Conservation (phyloP, 805 yeast species). For the Starmerella khaoyaiensis region DNA sequence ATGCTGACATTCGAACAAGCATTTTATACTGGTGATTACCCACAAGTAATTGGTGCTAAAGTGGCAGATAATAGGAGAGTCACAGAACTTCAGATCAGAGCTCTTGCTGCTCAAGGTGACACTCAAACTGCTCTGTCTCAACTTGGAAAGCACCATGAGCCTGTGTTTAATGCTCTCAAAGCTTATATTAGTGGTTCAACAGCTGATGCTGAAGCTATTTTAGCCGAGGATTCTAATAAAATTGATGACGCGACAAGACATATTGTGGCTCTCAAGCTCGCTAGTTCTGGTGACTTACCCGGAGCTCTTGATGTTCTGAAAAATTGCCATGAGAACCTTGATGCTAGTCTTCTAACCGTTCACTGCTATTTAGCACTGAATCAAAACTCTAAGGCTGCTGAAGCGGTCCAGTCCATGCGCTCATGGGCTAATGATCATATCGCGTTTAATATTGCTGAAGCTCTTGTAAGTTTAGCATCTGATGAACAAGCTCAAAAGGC, state of each 20-base stretch:
- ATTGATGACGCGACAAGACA: conserved; percentile 28
- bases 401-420: conserved; percentile 35
- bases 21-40: conserved; percentile 32
- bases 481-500: conserved; percentile 29
- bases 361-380: conserved; percentile 33
- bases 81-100: conserved; percentile 28
- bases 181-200: conserved; percentile 22
- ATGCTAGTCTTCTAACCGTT: conserved; percentile 28
- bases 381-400: conserved; percentile 35
- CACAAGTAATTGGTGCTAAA: conserved; percentile 26
- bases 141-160: conserved; percentile 19
- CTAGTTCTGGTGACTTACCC: conserved; percentile 32
- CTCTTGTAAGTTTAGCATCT: conserved; percentile 46
- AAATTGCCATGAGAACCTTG: conserved; percentile 31
- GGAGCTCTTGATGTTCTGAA: conserved; percentile 33
- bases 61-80: conserved; percentile 23
- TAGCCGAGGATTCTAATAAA: conserved; percentile 13
- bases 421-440: conserved; percentile 56
- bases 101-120: conserved; percentile 29
- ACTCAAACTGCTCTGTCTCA: conserved; percentile 25
- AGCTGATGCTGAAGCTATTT: conserved; percentile 21
- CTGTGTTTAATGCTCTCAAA: conserved; percentile 21
- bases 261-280: conserved; percentile 33
- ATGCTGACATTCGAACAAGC: conserved; percentile 30
- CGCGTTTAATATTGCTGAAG: conserved; percentile 63